Evolutionary conservation across 2,329 filamentous ascomycete species (phyloP), one percentile per base, ranked within the genome.

Genomic region (Ophiocordyceps unilateralis): DNA sequence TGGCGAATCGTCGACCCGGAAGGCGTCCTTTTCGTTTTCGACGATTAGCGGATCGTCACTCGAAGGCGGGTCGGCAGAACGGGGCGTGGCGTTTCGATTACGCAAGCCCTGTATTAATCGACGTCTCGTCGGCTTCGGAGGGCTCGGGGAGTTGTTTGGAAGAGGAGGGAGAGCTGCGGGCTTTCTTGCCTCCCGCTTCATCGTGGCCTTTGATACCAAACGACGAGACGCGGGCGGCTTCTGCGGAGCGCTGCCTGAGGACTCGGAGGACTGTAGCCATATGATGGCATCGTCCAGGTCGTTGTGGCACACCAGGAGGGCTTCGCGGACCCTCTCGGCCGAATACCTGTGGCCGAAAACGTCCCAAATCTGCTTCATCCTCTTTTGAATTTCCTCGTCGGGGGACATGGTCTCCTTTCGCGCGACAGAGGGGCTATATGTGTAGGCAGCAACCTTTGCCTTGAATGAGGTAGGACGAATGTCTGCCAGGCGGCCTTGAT

Each of bases 391-490:
- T 30, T 60, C 45, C 37, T 46, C 61, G 38, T 60, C 58, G n/a
- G n/a, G n/a, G n/a, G n/a, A n/a, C 34, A 65, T 57, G 17, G 57
- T 11, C 10, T 28, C n/a, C n/a, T n/a, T n/a, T n/a, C n/a, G n/a
- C n/a, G n/a, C n/a, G n/a, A n/a, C n/a, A n/a, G n/a, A n/a, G n/a
- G n/a, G 30, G 14, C 15, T 55, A 37, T 65, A 74, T 20, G 56
- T 47, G 49, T 58, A 59, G n/a, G 53, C 47, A 20, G 60, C 56
- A 37, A 65, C 52, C 48, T 64, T 62, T 34, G 60, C 55, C 48
- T 59, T 62, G 51, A 74, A 73, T 15, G 62, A 62, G 24, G 81
- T 79, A 0, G 78, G 81, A 14, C 70, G 74, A 19, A 76, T 80
- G 34, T 77, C 77, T 37, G 70, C 70, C 41, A n/a, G n/a, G n/a